A percentile compares a stretch with the other conserved stretches of the same genome.
Conservation (phyloP, 2,329 filamentous ascomycete species). For the Polytolypa hystricis region DNA sequence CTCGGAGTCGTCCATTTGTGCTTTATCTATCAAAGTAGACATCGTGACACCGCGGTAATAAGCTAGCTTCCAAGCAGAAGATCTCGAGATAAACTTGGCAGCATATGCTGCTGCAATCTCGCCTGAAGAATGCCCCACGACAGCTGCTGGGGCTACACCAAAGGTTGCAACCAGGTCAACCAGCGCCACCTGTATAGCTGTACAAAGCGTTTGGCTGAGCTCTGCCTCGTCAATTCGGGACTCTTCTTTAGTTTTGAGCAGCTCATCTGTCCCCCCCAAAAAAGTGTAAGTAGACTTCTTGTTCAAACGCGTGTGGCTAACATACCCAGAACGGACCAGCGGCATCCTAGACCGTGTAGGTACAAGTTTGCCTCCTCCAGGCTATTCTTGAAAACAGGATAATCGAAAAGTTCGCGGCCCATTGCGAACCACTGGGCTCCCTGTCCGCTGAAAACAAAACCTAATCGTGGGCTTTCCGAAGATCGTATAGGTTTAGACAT, state of each 20-base stretch:
- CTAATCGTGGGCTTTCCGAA: neutral
- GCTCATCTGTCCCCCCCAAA: neutral
- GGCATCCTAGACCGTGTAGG: neutral
- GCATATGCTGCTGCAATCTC: constrained; percentile 20
- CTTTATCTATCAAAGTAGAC: too few relatives aligned
- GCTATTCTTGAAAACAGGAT: neutral
- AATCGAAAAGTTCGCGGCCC: constrained; percentile 11
- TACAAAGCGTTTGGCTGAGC: constrained; percentile 12
- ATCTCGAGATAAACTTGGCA: constrained; percentile 8
- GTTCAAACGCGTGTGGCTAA: neutral
- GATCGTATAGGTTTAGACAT: neutral
- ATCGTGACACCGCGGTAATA: constrained; percentile 11
- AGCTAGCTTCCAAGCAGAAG: constrained; percentile 8
- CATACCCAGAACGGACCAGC: neutral
- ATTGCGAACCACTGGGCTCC: constrained; percentile 14
- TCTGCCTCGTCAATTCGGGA: constrained; percentile 4
- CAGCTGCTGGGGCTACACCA: constrained; percentile 9
- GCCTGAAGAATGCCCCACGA: constrained; percentile 19
- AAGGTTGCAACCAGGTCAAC: constrained; percentile 14
- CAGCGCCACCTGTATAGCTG: constrained; percentile 15
- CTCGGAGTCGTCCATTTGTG: too few relatives aligned
- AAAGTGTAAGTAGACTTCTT: too few relatives aligned
- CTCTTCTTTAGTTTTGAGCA: neutral
- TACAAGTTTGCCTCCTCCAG: neutral
- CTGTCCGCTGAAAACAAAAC: constrained; percentile 14